Evolutionary conservation across 495 filamentous ascomycete genomes (phyloP).

Genomic region (Lichenothelia convexa): DNA sequence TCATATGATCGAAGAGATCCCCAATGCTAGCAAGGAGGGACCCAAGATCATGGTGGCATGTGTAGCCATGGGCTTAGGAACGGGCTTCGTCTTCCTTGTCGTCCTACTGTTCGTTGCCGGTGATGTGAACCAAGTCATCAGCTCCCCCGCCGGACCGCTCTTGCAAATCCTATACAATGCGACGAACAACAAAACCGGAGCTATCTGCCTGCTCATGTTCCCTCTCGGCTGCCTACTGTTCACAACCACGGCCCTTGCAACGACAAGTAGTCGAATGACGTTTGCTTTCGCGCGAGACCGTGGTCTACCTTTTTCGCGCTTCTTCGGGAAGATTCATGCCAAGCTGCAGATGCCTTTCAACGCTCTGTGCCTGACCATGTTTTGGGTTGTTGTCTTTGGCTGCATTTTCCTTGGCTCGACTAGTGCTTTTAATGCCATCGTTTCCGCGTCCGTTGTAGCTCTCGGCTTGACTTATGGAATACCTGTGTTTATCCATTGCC

Average conservation of each 20-base stretch:
- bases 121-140: constrained; percentile 39
- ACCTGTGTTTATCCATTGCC: constrained; percentile 46
- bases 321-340: constrained; percentile 47
- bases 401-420: constrained; percentile 59
- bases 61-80: constrained; percentile 48
- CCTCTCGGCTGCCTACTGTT: constrained; percentile 57
- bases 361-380: constrained; percentile 44
- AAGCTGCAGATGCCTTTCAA: constrained; percentile 50
- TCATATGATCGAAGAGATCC: constrained; percentile 49
- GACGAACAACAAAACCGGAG: constrained; percentile 42
- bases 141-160: constrained; percentile 41
- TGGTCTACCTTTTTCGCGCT: constrained; percentile 45
- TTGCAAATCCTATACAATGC: constrained; percentile 54
- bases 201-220: constrained; percentile 55
- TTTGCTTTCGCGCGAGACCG: constrained; percentile 60
- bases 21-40: constrained; percentile 43
- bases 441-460: constrained; percentile 51
- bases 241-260: constrained; percentile 53
- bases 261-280: constrained; percentile 57
- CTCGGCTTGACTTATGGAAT: constrained; percentile 57
- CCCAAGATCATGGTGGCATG: constrained; percentile 58
- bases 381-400: constrained; percentile 49
- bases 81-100: constrained; percentile 49
- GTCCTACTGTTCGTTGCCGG: constrained; percentile 47
- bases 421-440: constrained; percentile 47